Evolutionary conservation across 108 stramenopile species (phyloP), one percentile per base, ranked within the genome.

Genomic region (Pseudonitzschia delicatissima): DNA sequence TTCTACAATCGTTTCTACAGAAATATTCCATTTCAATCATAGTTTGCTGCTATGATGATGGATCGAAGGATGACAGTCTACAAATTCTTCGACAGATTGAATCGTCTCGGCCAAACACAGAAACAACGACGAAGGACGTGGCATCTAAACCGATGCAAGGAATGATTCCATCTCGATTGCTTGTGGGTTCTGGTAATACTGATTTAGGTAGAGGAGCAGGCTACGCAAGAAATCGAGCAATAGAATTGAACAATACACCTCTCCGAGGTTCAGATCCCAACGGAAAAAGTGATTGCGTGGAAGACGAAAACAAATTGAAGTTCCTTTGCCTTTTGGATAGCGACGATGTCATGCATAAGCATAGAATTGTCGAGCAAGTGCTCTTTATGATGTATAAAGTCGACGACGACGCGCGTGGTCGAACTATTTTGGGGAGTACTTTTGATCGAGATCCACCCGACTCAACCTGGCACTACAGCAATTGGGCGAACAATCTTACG

Each of bases 391-490:
- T 91, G 31, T 26, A 66, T 1, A 48, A 78, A 2, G 51, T 73
- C n/a, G 8, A 44, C 37, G 57, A 62, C 3, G 72, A 72, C 9
- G 65, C 68, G 25, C 76, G 82, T 26, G 20, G 67, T 33, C 64
- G 62, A 23, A 78, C 87, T 3, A 47, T 95, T 23, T 61, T 95
- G 77, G 94, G 94, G n/a, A 86, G 84, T 62, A 77, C 74, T 25
- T 92, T 95, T 69, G 82, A 79, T 64, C 78, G 94, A 34, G 82
- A 85, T 57, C 94, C 94, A 23, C 74, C 77, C 7, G 89, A 88
- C 64, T 80, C 88, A 7, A 94, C 96, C n/a, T 84, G 82, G 87
- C 92, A 94, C 71, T 96, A 96, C 67, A 57, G 86, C 12, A 42
- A 72, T 32, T 96, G 96, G 96, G 93, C 93, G 4, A 96, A 96